These are phyloP conservation scores for Cenchrus purpureus DNA, from an alignment of 176 grass and related monocot genomes.

Conservation along the genomic window DNA sequence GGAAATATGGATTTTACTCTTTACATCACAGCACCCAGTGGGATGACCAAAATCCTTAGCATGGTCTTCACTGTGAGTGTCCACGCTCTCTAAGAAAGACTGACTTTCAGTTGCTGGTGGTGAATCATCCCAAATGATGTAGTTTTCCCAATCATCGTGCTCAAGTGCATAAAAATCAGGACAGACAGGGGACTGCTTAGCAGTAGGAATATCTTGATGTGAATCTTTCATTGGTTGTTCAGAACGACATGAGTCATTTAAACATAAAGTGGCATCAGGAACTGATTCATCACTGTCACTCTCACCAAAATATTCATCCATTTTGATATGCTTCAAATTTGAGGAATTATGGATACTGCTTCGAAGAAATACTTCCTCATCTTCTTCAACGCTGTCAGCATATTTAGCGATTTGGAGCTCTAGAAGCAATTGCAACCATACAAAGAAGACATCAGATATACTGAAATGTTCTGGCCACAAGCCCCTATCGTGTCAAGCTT, in stretches of 20 bases:
- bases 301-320: slow-evolving; percentile 52
- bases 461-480: slow-evolving; percentile 4
- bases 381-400: slow-evolving; percentile 88
- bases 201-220: slow-evolving; percentile 1
- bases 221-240: slow-evolving; percentile 86
- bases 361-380: slow-evolving; percentile 83
- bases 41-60: slow-evolving; percentile 35
- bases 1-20: slow-evolving; percentile 43
- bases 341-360: slow-evolving; percentile 62
- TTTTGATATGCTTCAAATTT: slow-evolving; percentile 52
- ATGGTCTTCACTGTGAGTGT: slow-evolving; percentile 39
- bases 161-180: slow-evolving; percentile 93
- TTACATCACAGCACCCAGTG: slow-evolving; percentile 26
- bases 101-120: slow-evolving; percentile 63
- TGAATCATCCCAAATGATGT: slow-evolving; percentile 94
- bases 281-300: slow-evolving; percentile 61
- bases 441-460: slow-evolving; percentile 27
- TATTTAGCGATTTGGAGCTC: slow-evolving; percentile 50
- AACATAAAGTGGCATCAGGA: slow-evolving; percentile 48
- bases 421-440: slow-evolving; percentile 58
- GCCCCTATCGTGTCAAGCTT: slow-evolving; percentile 6
- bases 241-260: slow-evolving; percentile 54
- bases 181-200: slow-evolving; percentile 50
- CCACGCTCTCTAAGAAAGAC: slow-evolving; percentile 49
- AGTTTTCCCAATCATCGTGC: slow-evolving; percentile 88